Percentiles rank a stretch among this genome's conserved stretches.
Conservation (phyloP, 176 grass and related monocot species). For the Carex cristatella region DNA sequence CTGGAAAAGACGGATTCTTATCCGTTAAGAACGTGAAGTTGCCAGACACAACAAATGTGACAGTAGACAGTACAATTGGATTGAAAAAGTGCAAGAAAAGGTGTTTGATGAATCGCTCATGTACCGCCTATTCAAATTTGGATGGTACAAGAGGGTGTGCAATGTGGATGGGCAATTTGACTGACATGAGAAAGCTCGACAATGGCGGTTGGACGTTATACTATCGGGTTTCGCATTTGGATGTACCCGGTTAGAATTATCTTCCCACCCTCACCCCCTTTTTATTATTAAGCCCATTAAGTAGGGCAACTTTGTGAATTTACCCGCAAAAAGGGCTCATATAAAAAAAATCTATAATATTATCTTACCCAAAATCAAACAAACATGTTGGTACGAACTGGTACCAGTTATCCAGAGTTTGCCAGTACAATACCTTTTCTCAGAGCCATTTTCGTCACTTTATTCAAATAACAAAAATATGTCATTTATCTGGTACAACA, state of each 20-base stretch:
- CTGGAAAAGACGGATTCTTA: constrained; percentile 43
- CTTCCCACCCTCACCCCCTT: no score
- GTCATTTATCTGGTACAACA: neutral
- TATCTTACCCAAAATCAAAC: neutral
- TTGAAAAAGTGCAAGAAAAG: constrained; percentile 40
- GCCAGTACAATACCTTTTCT: neutral
- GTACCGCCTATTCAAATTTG: constrained; percentile 43
- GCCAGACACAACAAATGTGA: constrained; percentile 60
- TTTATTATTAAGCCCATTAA: neutral
- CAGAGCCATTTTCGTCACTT: neutral
- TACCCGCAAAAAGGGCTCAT: neutral
- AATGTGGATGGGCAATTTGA: constrained; percentile 38
- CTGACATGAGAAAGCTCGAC: constrained; percentile 40
- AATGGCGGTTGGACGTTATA: constrained; percentile 32
- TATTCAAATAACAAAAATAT: neutral
- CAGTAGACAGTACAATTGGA: constrained; percentile 22
- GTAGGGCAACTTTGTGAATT: neutral
- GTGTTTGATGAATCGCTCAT: constrained; percentile 60
- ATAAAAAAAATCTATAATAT: neutral
- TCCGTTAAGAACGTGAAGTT: constrained; percentile 36
- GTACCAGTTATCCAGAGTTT: neutral
- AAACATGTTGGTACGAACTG: neutral
- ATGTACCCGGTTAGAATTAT: constrained; percentile 18
- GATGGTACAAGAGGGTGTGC: constrained; percentile 43
- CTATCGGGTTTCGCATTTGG: constrained; percentile 39